These are phyloP conservation scores for Elaeagnus macrophylla DNA, from an alignment of 306 rosid species.

Conservation along the genomic window DNA sequence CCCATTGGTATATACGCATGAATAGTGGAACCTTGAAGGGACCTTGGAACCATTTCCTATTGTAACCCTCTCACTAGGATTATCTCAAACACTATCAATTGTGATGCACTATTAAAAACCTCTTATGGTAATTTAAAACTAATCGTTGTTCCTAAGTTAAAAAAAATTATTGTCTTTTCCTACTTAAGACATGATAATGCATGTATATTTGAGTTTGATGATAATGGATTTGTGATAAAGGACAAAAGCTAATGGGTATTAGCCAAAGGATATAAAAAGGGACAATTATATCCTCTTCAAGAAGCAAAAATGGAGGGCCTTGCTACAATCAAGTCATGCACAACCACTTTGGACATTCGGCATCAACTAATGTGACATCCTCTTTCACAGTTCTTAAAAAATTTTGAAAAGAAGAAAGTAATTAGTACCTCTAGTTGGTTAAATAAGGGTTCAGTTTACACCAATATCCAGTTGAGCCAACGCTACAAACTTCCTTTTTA, in stretches of 20 bases:
- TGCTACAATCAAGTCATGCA: background rate
- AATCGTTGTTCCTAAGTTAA: background rate
- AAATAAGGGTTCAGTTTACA: background rate
- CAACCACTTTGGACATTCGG: background rate
- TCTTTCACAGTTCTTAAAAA: background rate
- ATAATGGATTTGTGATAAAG: background rate
- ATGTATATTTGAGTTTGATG: background rate
- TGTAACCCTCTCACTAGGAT: too few species aligned
- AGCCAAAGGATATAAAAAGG: background rate
- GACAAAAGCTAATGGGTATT: background rate
- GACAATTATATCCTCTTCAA: background rate
- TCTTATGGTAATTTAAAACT: background rate
- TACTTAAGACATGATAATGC: background rate
- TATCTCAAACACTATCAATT: too few species aligned
- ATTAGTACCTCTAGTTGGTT: background rate
- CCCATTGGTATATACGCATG: too few species aligned
- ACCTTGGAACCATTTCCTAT: too few species aligned
- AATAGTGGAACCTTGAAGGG: too few species aligned
- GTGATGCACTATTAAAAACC: background rate
- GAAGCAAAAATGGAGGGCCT: background rate
- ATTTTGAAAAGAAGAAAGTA: background rate
- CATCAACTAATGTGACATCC: background rate
- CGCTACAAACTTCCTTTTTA: too few species aligned
- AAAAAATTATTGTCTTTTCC: background rate
- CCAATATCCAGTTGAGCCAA: background rate